Conservation (phyloP, 768 basidiomycete species). For the Psilocybe tampanensis region DNA sequence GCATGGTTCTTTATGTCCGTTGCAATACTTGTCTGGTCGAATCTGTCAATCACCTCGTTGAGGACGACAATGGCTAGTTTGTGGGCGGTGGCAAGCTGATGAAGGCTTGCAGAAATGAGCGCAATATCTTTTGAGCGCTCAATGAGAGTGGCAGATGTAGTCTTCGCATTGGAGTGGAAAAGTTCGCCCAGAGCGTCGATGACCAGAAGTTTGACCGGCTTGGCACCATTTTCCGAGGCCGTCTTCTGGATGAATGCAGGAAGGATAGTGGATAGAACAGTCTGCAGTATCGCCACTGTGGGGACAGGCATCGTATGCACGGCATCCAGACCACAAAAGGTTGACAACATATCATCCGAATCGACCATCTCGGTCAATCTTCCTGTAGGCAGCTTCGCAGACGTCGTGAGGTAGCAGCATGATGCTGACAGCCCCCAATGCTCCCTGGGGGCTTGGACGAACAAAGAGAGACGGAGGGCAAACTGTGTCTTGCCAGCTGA, state of each 20-base stretch:
- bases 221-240: conserved; percentile 31
- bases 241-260: conserved; percentile 49
- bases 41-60: conserved; percentile 89
- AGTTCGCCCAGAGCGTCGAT: conserved; percentile 90
- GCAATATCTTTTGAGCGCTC: conserved; percentile 74
- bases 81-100: conserved; percentile 65
- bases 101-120: conserved; percentile 69
- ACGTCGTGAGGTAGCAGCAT: conserved; percentile 78
- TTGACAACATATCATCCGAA: conserved; percentile 47
- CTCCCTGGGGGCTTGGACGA: conserved; percentile 67
- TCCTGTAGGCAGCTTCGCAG: conserved; percentile 64
- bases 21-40: conserved; percentile 41
- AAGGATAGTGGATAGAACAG: conserved; percentile 56
- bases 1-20: conserved; percentile 20
- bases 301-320: conserved; percentile 65
- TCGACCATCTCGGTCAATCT: conserved; percentile 70
- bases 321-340: conserved; percentile 49
- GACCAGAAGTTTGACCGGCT: conserved; percentile 77
- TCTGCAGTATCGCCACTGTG: conserved; percentile 54
- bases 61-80: conserved; percentile 78
- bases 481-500: conserved; percentile 95
- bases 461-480: conserved; percentile 79
- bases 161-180: conserved; percentile 67
- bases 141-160: conserved; percentile 61
- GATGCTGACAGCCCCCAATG: conserved; percentile 66